Conservation (phyloP, 192 early-diverging fungal species). For the Jimgerdemannia lactiflua region DNA sequence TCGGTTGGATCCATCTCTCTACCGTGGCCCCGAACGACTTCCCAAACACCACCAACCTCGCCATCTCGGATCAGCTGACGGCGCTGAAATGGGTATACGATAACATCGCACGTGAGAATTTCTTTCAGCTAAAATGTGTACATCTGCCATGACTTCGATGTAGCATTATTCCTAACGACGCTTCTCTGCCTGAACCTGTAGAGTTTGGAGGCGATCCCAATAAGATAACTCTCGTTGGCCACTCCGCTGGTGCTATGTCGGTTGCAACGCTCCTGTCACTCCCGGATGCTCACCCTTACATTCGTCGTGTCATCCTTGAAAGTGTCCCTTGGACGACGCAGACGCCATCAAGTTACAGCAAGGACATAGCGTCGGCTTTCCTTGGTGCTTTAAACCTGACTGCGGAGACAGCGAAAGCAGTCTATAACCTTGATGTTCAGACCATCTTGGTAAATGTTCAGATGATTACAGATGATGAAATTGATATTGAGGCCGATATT, state of each 20-base stretch:
- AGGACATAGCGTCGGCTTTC: background rate
- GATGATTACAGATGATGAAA: no score
- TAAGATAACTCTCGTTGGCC: constrained; percentile 54
- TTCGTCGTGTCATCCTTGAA: background rate
- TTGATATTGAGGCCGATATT: no score
- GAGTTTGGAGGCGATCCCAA: constrained; percentile 60
- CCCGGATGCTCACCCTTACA: background rate
- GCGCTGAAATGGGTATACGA: constrained; percentile 57
- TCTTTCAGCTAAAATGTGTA: no score
- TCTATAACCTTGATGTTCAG: background rate
- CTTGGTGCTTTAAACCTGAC: background rate
- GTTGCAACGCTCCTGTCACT: background rate
- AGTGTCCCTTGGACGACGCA: background rate
- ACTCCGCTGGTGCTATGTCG: constrained; percentile 47
- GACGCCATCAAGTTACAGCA: background rate
- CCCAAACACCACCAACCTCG: background rate
- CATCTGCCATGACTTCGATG: no score
- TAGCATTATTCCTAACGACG: no score
- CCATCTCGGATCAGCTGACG: constrained; percentile 7
- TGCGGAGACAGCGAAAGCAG: background rate
- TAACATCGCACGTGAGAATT: constrained; percentile 37
- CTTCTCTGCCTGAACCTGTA: background rate
- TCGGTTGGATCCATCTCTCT: constrained; percentile 37
- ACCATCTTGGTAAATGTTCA: background rate
- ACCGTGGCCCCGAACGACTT: background rate